Evolutionary conservation across 257 asterid genomes (phyloP), one percentile per base, ranked within the genome.

Genomic region (Solanum appendiculatum): DNA sequence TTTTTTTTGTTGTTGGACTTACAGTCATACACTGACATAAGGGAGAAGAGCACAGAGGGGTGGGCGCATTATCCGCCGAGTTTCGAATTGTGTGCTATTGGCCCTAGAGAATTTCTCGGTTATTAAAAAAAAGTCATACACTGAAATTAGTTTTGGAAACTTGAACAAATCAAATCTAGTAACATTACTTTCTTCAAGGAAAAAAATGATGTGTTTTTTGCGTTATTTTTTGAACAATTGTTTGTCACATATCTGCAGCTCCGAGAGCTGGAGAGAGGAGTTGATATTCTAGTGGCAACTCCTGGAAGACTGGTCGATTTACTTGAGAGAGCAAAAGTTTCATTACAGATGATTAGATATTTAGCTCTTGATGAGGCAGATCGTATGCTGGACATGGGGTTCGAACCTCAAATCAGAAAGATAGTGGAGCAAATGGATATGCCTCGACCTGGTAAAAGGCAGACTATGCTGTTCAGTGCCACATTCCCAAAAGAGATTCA

Each of bases 301-400:
- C 98, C 98, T 34, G 98, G 98, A 81, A 92, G 98, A 92, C 91
- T 96, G 90, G 98, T 96, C n/a, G 98, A 96, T 90, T 88, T 96
- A 93, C 96, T 96, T 58, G 99, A 96, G 92, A 93, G 99, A 89
- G 99, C 97, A 86, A 95, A 90, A 91, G 97, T 95, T 82, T 93
- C 98, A 74, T 89, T 96, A 86, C 92, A 94, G 88, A 92, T 94
- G 98, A 94, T 96, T 66, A 92, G 94, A 88, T 96, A 94, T 87
- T 92, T 96, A 91, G 99, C 99, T 89, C 98, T 95, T 86, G 99
- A 96, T 82, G 99, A 96, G 91, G 99, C 99, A 27, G 99, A 96
- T 89, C 91, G 99, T 87, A 96, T 96, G 99, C 91, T 95, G 85
- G 99, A 96, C 90, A 95, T 96, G 99, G 99, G 99, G 46, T 96